Base-by-base conservation (phyloP, 2,329 filamentous ascomycete species). In the Escovopsis weberi region DNA sequence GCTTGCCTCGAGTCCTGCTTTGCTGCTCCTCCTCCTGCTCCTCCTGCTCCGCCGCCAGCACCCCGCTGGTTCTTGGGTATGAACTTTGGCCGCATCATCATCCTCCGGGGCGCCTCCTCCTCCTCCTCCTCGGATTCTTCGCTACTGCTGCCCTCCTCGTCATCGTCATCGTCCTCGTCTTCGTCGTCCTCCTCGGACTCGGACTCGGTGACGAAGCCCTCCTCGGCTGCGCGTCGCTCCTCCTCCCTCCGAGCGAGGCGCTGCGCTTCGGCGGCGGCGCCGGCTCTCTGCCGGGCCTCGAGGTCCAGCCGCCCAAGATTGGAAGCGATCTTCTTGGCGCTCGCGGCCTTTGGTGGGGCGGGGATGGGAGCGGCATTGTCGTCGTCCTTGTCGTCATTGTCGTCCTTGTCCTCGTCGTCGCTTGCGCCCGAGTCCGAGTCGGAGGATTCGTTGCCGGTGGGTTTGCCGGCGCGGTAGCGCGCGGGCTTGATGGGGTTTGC, bases 391-490 rank as follows among this genome's bases (percentile, higher is more conserved):
- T 59, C 53, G 40, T 55, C 50, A 38, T 59, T 54, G 49, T 37
- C 18, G 44, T 70, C 69, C 6, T 23, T 53, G 40, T 55, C 50
- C 39, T 59, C 54, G 49, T 37, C 23, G 44, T 70, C 69, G 55
- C 63, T 66, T 50, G 62, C 63, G 39, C 73, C 70, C 5, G 66
- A 69, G 46, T 73, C 69, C 6, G 66, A 69, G 46, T 73, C 69
- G 34, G 72, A 75, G 6, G 69, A 72, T 11, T 67, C 69, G 46
- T 67, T 71, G 7, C 67, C 73, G 2, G 70, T 66, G 12, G 80
- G 69, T 61, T 95, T 96, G 50, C 91, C 89, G 12, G 89, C 82
- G 45, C 87, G 80, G 55, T 95, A 83, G 44, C 91, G 83, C 51
- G 80, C 76, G 23, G 86, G 84, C 59, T 79, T 80, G 45, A 81